phyloP scores from a whole-genome alignment of 352 stramenopile genomes.

The Phytophthora pluvialis region DNA sequence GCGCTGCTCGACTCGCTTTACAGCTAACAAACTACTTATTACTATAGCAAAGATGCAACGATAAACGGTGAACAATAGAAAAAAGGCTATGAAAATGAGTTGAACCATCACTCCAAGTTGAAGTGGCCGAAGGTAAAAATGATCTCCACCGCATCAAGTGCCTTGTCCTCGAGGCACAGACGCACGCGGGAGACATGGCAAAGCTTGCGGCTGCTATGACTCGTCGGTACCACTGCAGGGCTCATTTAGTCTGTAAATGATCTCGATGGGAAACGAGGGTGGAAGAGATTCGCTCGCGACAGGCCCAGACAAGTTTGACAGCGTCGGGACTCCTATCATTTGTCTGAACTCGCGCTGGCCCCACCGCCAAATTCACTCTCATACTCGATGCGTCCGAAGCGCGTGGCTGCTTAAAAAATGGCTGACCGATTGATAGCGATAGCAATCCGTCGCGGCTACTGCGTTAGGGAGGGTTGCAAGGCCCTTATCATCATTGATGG shows the following conservation, averaged over 20 bases:
- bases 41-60: constrained; percentile 27
- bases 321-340: constrained; percentile 22
- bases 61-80: constrained; percentile 37
- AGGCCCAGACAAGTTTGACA: constrained; percentile 14
- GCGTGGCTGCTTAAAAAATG: neutral
- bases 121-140: constrained; percentile 2
- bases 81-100: neutral
- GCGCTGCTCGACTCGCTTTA: constrained; percentile 80
- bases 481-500: constrained; percentile 16
- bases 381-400: constrained; percentile 3
- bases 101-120: constrained; percentile 14
- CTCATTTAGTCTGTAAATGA: constrained; percentile 17
- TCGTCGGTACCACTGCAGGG: constrained; percentile 11
- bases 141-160: neutral
- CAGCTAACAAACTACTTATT: constrained; percentile 47
- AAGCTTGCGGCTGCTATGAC: constrained; percentile 5
- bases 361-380: constrained; percentile 5
- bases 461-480: constrained; percentile 6
- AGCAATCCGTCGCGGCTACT: neutral
- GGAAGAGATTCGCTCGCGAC: constrained; percentile 11
- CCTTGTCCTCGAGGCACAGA: neutral
- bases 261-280: constrained; percentile 16
- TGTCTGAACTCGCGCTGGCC: constrained; percentile 21
- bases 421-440: neutral
- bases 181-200: constrained; percentile 5